Conservation (phyloP, 345 rosid species). For the Laguncularia racemosa region DNA sequence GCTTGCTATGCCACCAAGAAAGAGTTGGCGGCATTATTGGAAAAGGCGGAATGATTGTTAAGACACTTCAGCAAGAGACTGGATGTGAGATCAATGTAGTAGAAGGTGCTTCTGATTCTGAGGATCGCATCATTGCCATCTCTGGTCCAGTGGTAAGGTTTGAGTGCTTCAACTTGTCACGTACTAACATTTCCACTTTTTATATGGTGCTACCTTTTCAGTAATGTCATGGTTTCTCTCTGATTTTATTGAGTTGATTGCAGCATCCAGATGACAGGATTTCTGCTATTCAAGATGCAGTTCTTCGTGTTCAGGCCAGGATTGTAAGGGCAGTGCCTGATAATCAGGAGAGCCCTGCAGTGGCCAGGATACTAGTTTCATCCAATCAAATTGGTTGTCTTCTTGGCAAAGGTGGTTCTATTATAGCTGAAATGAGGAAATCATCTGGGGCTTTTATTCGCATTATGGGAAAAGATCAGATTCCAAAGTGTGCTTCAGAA, state of each 20-base stretch:
- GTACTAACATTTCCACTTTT: not conserved
- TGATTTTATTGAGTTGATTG: conserved; percentile 5
- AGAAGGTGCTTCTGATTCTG: conserved; percentile 47
- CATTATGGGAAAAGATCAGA: conserved; percentile 57
- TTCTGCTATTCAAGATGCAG: conserved; percentile 63
- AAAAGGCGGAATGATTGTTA: conserved; percentile 60
- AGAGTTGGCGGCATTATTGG: conserved; percentile 69
- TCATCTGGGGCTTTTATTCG: conserved; percentile 65
- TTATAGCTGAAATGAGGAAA: conserved; percentile 72
- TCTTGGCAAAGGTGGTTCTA: conserved; percentile 69
- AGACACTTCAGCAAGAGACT: conserved; percentile 57
- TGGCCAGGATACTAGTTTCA: conserved; percentile 54
- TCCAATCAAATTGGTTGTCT: conserved; percentile 73
- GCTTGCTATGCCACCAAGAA: conserved; percentile 49
- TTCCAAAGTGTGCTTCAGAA: conserved; percentile 68
- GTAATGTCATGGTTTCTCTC: not conserved
- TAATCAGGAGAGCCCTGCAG: conserved; percentile 40
- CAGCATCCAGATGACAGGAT: conserved; percentile 75
- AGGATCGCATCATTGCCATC: conserved; percentile 51
- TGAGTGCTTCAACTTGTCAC: conserved; percentile 1
- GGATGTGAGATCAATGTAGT: conserved; percentile 68
- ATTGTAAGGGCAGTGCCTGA: conserved; percentile 48
- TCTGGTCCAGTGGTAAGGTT: conserved; percentile 67
- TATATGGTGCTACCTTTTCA: not conserved
- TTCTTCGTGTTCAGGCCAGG: conserved; percentile 62